phyloP scores from a whole-genome alignment of 2,329 filamentous ascomycete genomes.

The Colletotrichum nymphaeae region DNA sequence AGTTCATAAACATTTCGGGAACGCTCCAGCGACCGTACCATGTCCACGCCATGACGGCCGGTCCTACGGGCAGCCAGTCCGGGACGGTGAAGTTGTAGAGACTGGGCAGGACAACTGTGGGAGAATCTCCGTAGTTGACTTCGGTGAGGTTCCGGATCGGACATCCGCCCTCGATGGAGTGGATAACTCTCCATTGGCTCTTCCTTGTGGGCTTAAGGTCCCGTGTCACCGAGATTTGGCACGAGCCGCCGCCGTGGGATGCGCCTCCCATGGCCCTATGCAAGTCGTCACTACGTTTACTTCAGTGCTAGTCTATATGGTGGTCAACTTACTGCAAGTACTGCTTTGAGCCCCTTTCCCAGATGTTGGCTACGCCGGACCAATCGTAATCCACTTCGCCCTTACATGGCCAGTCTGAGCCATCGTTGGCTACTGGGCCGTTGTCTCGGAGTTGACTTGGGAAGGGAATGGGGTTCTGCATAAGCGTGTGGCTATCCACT shows the following conservation, averaged over 20 bases:
- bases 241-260: neutral
- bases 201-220: neutral
- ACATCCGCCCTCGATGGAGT: conserved; percentile 5
- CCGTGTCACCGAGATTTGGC: neutral
- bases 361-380: neutral
- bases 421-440: neutral
- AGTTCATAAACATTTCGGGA: conserved; percentile 15
- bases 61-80: conserved; percentile 1
- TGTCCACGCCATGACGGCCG: conserved; percentile 12
- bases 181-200: neutral
- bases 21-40: conserved; percentile 16
- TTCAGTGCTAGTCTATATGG: too few relatives aligned
- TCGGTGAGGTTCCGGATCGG: conserved; percentile 4
- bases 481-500: neutral
- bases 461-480: conserved; percentile 11
- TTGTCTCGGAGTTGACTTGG: neutral
- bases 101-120: neutral
- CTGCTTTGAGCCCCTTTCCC: neutral
- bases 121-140: neutral
- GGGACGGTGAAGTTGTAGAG: neutral
- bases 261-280: neutral
- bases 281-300: neutral
- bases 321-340: neutral
- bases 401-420: conserved; percentile 9
- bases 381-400: neutral